Evolutionary conservation across 306 rosid genomes (phyloP), one percentile per base, ranked within the genome.

Genomic region (Astragalus glycyphyllos): DNA sequence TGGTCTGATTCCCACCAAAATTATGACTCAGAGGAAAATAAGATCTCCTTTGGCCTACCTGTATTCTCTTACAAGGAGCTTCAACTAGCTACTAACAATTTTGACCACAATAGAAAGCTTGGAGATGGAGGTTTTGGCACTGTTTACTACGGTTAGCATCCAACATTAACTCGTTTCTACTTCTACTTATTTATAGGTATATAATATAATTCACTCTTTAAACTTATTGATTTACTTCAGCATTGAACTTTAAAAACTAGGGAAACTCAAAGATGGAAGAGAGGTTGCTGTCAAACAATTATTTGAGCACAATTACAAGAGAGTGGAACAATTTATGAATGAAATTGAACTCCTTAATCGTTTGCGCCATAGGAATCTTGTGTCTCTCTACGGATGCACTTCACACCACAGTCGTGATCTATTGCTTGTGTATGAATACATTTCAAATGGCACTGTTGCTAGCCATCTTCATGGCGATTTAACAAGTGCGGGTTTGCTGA

Each of bases 201-300:
- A 20, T 20, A 20, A 20, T 20, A 20, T 34, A 46, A 23, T 12
- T 51, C 57, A 29, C 40, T 47, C 7, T 45, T 65, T 31, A 12
- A 76, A 54, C 32, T 35, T 32, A 49, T 20, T 75, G 23, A 80
- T 62, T 12, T 6, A 15, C 42, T 57, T 57, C 0, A 38, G 9
- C 10, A 15, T 31, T 38, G 34, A 73, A 69, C 41, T 76, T 6
- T 11, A 46, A 41, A 17, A 50, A 72, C 47, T 57, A 91, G 93
- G 96, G 4, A 84, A 79, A 46, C 93, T 91, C 46, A 65, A 64
- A 64, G 97, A 91, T 69, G 91, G 93, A 34, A 75, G 93, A n/a
- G 97, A 91, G 83, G 97, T 89, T 62, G 94, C 96, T 31, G 84
- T 92, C 54, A 92, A 89, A 73, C 84, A 82, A 64, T 72, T 92